phyloP scores from a whole-genome alignment of 257 asterid genomes.

The Solanum paucissectum region DNA sequence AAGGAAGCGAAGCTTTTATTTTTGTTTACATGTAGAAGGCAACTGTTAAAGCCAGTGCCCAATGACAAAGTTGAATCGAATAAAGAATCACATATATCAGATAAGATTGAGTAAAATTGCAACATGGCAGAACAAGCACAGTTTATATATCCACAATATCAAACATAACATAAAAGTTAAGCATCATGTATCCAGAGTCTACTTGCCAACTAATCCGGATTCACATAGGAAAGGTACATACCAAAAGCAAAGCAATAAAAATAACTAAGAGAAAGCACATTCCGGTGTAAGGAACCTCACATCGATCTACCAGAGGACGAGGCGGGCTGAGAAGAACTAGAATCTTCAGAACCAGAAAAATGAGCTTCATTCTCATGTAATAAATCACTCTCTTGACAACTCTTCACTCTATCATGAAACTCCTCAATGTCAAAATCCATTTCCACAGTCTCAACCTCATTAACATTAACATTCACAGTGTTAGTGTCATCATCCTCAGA shows the following conservation, averaged over 20 bases:
- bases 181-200: neutral
- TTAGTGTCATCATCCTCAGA: slow-evolving; percentile 23
- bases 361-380: slow-evolving; percentile 12
- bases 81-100: neutral
- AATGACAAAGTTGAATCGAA: neutral
- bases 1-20: neutral
- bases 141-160: neutral
- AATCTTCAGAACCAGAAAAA: neutral
- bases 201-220: neutral
- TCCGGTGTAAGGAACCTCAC: slow-evolving; percentile 31
- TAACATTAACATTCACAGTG: slow-evolving; percentile 11
- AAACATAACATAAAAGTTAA: neutral
- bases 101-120: neutral
- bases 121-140: neutral
- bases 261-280: neutral
- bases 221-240: neutral
- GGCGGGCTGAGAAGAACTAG: slow-evolving; percentile 7
- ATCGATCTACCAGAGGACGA: slow-evolving; percentile 29
- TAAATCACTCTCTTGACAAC: slow-evolving; percentile 28
- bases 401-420: slow-evolving; percentile 34
- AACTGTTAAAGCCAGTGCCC: neutral
- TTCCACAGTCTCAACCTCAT: slow-evolving; percentile 7
- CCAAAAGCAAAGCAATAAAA: neutral
- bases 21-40: neutral
- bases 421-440: slow-evolving; percentile 32